Conservation (phyloP, 495 filamentous ascomycete species). For the Aspergillus asperescens region DNA sequence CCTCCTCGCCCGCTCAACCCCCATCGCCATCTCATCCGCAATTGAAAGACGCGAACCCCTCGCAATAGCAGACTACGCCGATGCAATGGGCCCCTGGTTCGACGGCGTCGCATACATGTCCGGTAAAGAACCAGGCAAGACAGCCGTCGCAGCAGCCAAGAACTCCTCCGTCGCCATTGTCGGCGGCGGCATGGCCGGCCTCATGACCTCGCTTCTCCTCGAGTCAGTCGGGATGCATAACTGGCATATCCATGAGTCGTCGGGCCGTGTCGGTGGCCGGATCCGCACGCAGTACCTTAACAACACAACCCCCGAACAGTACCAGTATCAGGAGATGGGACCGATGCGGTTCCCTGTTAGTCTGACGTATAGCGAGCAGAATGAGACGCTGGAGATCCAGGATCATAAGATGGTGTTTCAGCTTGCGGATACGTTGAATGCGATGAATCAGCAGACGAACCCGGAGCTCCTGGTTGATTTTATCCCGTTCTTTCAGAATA, state of each 20-base stretch:
- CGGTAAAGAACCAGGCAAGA: constrained; percentile 45
- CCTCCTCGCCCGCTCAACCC: constrained; percentile 24
- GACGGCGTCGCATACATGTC: constrained; percentile 60
- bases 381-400: constrained; percentile 50
- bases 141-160: constrained; percentile 50
- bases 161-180: constrained; percentile 50
- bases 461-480: constrained; percentile 57
- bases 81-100: constrained; percentile 63
- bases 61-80: constrained; percentile 36
- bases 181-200: constrained; percentile 63
- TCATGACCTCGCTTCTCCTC: constrained; percentile 52
- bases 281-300: constrained; percentile 60
- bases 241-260: constrained; percentile 52
- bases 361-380: constrained; percentile 45
- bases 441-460: constrained; percentile 44
- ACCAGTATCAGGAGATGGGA: constrained; percentile 73
- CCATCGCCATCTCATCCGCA: constrained; percentile 18
- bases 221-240: constrained; percentile 50
- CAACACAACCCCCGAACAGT: constrained; percentile 50
- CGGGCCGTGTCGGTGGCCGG: constrained; percentile 49
- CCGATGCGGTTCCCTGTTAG: constrained; percentile 60
- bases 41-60: constrained; percentile 25
- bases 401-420: constrained; percentile 62
- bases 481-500: constrained; percentile 57
- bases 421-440: constrained; percentile 53